These are phyloP conservation scores for Ceratocystis colombiana DNA, from an alignment of 2,329 filamentous ascomycete genomes.

Conservation along the genomic window DNA sequence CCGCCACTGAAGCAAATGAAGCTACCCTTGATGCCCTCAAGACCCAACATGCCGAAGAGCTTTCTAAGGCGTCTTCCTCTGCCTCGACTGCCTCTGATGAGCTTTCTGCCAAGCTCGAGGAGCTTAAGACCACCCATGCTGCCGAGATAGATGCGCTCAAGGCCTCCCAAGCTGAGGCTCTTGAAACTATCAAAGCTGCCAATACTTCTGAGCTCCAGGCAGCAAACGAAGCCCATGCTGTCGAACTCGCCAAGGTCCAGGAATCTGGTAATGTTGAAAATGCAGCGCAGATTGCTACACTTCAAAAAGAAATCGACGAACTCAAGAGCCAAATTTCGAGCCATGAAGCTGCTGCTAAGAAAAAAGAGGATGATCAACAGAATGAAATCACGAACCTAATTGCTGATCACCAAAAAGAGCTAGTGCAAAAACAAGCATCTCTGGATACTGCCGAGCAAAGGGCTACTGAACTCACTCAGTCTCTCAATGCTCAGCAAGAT, in stretches of 20 bases:
- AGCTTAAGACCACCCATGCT: slow-evolving; percentile 35
- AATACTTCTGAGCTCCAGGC: slow-evolving; percentile 31
- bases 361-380: slow-evolving; percentile 21
- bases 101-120: slow-evolving; percentile 37
- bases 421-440: slow-evolving; percentile 29
- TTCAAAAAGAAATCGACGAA: slow-evolving; percentile 34
- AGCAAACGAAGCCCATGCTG: slow-evolving; percentile 40
- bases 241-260: slow-evolving; percentile 39
- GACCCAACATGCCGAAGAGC: slow-evolving; percentile 48
- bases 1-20: slow-evolving; percentile 38
- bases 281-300: slow-evolving; percentile 43
- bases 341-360: slow-evolving; percentile 29
- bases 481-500: slow-evolving; percentile 12
- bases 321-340: slow-evolving; percentile 28
- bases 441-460: slow-evolving; percentile 33
- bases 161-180: slow-evolving; percentile 36
- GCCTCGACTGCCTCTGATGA: slow-evolving; percentile 46
- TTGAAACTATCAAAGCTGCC: slow-evolving; percentile 38
- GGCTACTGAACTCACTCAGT: slow-evolving; percentile 30
- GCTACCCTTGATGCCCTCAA: slow-evolving; percentile 45
- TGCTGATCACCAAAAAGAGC: slow-evolving; percentile 23
- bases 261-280: slow-evolving; percentile 32
- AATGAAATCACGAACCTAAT: slow-evolving; percentile 22
- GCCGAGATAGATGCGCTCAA: slow-evolving; percentile 38
- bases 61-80: slow-evolving; percentile 36